Base-by-base conservation (phyloP, 441 rosid species). In the Aquilaria agallochum region DNA sequence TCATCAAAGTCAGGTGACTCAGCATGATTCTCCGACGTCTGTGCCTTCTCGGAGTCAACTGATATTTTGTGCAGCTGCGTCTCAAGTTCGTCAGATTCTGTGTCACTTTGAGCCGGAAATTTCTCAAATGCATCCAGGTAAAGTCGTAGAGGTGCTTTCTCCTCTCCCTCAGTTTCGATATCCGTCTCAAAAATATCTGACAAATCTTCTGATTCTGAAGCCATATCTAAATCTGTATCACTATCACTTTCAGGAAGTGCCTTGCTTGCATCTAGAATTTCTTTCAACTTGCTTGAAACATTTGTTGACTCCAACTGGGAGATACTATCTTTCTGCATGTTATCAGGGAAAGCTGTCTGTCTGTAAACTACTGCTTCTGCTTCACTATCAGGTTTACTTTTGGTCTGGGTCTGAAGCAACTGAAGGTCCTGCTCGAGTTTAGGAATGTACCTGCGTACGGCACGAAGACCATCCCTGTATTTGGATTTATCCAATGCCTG, bases 401-500 rank as follows among this genome's bases (percentile, higher is more conserved):
- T 67, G 66, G 72, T 71, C 70, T 76, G 91, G 34, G 86, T 90
- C 64, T 63, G 82, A 66, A 83, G 83, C 79, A 95, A 77, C 76
- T 76, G 84, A 45, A 92, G 88, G 58, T 92, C 99, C 74, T 83
- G 96, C 68, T 89, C 82, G 55, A 95, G 97, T 72, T 83, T 77
- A 13, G 97, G 97, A 44, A 92, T 86, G 63, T 79, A 71, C 75
- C 75, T 86, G 70, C 89, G 77, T 47, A 95, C 81, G 34, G 94
- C 89, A 55, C 92, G 83, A 44, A 95, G 88, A 6, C 85, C 91
- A 60, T 95, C 99, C 64, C 94, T 69, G 61, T 82, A 86, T 67
- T 86, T 95, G 50, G 97, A 92, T 67, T 89, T 91, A 65, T 95
- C 98, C 83, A 92, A 69, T 58, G 92, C 92, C 88, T 88, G 72